phyloP scores from a whole-genome alignment of 2,329 filamentous ascomycete species.

The Penicillium sp. region DNA sequence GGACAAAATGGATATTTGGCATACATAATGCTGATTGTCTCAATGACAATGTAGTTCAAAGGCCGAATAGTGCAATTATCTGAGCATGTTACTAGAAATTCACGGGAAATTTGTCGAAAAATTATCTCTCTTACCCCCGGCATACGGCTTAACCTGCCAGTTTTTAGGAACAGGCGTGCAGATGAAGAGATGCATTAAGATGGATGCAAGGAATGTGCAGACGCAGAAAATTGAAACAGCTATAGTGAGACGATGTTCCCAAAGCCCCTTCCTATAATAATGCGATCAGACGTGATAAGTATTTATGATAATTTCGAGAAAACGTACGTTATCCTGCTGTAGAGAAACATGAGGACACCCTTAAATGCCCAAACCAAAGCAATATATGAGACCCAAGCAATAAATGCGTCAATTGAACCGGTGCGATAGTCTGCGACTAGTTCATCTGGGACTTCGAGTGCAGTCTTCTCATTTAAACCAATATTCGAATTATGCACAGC shows the following conservation, averaged over 20 bases:
- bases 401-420: constrained; percentile 19
- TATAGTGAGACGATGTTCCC: constrained; percentile 19
- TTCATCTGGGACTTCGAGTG: constrained; percentile 15
- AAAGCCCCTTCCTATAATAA: constrained; percentile 18
- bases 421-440: not conserved
- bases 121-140: constrained; percentile 11
- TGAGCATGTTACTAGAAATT: not conserved
- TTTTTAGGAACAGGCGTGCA: constrained; percentile 16
- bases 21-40: constrained; percentile 21
- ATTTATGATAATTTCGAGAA: not conserved
- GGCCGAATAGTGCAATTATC: constrained; percentile 24
- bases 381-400: constrained; percentile 25
- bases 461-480: constrained; percentile 12
- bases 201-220: constrained; percentile 14
- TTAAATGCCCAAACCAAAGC: constrained; percentile 25
- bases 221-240: constrained; percentile 4
- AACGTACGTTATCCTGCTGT: constrained; percentile 22
- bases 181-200: constrained; percentile 19
- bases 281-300: too few relatives aligned
- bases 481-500: constrained; percentile 19
- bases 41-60: constrained; percentile 22
- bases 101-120: not conserved
- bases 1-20: too few relatives aligned
- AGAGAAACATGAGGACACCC: constrained; percentile 21
- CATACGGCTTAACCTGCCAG: constrained; percentile 26